Percentiles rank a stretch among this genome's conserved stretches.
Conservation (phyloP, 768 basidiomycete genomes). For the Mycena crocata region DNA sequence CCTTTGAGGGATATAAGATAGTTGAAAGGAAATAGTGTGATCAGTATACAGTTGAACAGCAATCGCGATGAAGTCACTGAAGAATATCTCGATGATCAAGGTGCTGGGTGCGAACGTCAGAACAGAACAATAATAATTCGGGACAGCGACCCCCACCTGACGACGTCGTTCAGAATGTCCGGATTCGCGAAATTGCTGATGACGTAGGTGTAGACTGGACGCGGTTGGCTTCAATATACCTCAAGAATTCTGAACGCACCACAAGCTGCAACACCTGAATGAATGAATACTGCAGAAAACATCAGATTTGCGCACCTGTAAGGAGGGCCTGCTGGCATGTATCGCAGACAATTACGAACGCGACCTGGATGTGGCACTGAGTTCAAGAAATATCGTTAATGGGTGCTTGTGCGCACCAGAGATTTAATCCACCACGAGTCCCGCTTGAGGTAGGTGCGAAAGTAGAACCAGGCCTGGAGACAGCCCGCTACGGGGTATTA, state of each 20-base stretch:
- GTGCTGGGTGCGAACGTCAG: slow-evolving; percentile 9
- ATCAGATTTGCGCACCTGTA: slow-evolving; percentile 16
- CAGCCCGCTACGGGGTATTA: slow-evolving; percentile 4
- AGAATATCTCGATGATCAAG: slow-evolving; percentile 31
- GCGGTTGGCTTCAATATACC: not conserved
- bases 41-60: slow-evolving; percentile 23
- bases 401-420: not conserved
- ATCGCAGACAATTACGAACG: slow-evolving; percentile 28
- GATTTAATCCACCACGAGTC: slow-evolving; percentile 7
- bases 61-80: slow-evolving; percentile 25
- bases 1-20: not conserved
- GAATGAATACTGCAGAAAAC: not conserved
- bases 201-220: slow-evolving; percentile 1
- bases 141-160: slow-evolving; percentile 1
- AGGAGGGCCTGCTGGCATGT: slow-evolving; percentile 26
- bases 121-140: not conserved
- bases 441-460: slow-evolving; percentile 4
- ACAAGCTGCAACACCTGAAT: slow-evolving; percentile 4
- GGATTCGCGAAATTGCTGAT: slow-evolving; percentile 21
- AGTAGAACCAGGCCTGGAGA: slow-evolving; percentile 21
- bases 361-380: slow-evolving; percentile 12
- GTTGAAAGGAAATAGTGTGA: not conserved
- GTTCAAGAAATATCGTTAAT: not conserved
- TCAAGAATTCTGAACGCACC: not conserved
- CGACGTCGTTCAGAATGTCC: slow-evolving; percentile 8